Evolutionary conservation across 805 yeast species (phyloP).

Genomic region (Yarrowia sp.): DNA sequence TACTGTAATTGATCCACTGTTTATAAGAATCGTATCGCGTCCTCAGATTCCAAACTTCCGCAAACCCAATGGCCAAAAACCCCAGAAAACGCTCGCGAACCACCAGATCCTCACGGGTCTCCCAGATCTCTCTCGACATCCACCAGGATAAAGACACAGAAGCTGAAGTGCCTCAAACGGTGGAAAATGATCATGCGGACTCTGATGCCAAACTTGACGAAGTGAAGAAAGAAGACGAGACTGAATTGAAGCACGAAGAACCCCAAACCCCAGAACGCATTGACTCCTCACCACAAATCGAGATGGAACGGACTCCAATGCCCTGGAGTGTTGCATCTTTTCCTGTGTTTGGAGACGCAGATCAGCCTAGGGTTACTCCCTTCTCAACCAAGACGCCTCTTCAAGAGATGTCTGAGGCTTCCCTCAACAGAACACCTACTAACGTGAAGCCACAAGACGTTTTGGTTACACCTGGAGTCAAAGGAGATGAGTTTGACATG

Average conservation of each 20-base stretch:
- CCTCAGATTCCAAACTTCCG: neutral
- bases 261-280: neutral
- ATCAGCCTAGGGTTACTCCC: neutral
- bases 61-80: neutral
- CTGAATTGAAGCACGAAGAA: neutral
- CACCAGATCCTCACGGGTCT: neutral
- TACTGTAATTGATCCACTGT: neutral
- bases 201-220: neutral
- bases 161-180: neutral
- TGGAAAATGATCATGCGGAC: neutral
- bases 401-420: neutral
- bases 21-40: neutral
- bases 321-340: slow-evolving; percentile 22
- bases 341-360: slow-evolving; percentile 13
- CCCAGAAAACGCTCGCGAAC: neutral
- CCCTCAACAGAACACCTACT: neutral
- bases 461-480: neutral
- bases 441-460: neutral
- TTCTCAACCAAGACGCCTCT: neutral
- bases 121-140: neutral
- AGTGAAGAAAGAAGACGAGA: neutral
- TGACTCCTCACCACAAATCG: neutral
- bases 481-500: neutral
- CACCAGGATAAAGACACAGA: neutral
- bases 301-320: neutral